Conservation (phyloP, 1,284 basidiomycete species). For the Cryptococcus sp. region DNA sequence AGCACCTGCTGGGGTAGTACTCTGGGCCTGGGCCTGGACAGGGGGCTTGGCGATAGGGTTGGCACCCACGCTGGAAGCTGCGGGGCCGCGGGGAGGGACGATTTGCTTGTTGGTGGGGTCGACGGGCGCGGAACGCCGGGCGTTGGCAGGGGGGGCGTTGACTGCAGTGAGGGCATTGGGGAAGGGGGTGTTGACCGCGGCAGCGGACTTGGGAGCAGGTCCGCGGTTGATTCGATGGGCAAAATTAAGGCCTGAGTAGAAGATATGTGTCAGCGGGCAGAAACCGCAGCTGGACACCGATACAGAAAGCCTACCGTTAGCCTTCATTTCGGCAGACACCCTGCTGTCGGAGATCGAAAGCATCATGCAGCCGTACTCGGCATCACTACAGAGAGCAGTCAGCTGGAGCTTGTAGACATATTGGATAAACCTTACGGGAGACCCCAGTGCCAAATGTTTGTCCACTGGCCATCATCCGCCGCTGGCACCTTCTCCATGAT, state of each 20-base stretch:
- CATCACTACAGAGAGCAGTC: slow-evolving; percentile 62
- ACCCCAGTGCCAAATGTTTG: slow-evolving; percentile 99
- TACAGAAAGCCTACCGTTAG: slow-evolving; percentile 64
- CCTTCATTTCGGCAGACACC: slow-evolving; percentile 85
- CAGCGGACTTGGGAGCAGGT: slow-evolving; percentile 16
- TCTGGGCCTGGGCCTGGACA: too few relatives aligned
- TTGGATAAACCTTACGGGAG: slow-evolving; percentile 49
- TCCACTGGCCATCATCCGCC: slow-evolving; percentile 69
- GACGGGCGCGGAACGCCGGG: slow-evolving; percentile 6
- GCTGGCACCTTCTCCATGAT: slow-evolving; percentile 61
- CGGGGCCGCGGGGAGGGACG: slow-evolving; percentile 33
- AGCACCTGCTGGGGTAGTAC: too few relatives aligned
- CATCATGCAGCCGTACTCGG: slow-evolving; percentile 81
- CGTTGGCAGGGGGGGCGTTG: slow-evolving; percentile 2
- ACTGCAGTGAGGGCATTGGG: slow-evolving; percentile 8
- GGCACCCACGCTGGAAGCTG: slow-evolving; percentile 39
- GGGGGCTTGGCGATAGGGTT: slow-evolving; percentile 22
- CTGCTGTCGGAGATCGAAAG: slow-evolving; percentile 87
- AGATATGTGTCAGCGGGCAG: slow-evolving; percentile 5
- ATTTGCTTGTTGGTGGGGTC: slow-evolving; percentile 2
- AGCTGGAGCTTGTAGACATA: slow-evolving; percentile 35
- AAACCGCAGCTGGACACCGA: background rate
- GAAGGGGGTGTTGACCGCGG: slow-evolving; percentile 8
- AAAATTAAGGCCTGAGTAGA: slow-evolving; percentile 80
- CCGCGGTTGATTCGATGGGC: slow-evolving; percentile 53